phyloP scores from a whole-genome alignment of 2,329 filamentous ascomycete species.

The Hirsutella minnesotensis region DNA sequence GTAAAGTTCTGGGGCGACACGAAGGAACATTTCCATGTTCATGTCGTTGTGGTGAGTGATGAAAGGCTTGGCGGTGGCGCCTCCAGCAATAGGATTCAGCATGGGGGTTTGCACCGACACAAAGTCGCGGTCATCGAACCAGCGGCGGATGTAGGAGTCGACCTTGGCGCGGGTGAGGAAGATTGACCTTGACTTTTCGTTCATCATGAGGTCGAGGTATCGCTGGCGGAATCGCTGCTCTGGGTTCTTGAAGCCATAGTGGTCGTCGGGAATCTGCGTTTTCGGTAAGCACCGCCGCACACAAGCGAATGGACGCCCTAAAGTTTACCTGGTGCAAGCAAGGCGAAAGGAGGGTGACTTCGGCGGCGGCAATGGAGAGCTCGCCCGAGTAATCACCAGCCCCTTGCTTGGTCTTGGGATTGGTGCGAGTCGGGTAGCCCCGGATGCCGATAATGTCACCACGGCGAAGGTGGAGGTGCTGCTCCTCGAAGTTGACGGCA shows the following conservation, averaged over 20 bases:
- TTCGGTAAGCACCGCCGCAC: constrained; percentile 23
- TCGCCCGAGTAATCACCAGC: constrained; percentile 60
- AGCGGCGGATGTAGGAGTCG: constrained; percentile 76
- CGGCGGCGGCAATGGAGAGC: constrained; percentile 82
- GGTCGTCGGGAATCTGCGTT: constrained; percentile 56
- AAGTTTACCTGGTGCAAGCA: constrained; percentile 62
- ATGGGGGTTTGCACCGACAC: constrained; percentile 94
- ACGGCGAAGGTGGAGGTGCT: constrained; percentile 79
- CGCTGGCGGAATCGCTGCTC: constrained; percentile 89
- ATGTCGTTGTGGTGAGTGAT: constrained; percentile 93
- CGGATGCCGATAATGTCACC: constrained; percentile 70
- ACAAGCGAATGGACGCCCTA: constrained; percentile 25
- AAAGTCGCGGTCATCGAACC: constrained; percentile 81
- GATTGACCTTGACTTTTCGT: constrained; percentile 71
- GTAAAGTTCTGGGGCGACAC: constrained; percentile 89
- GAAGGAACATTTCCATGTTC: constrained; percentile 88
- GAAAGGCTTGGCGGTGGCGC: constrained; percentile 89
- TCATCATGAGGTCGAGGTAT: constrained; percentile 95
- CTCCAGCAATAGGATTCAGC: constrained; percentile 92
- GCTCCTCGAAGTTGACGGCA: constrained; percentile 61
- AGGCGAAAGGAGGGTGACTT: constrained; percentile 76
- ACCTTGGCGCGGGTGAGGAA: constrained; percentile 82
- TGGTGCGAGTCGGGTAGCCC: constrained; percentile 45
- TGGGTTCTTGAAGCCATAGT: constrained; percentile 91
- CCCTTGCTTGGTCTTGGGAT: constrained; percentile 78